Evolutionary conservation across 129 eudicot genomes (phyloP), one percentile per base, ranked within the genome.

Genomic region (Pittosporum tobira): DNA sequence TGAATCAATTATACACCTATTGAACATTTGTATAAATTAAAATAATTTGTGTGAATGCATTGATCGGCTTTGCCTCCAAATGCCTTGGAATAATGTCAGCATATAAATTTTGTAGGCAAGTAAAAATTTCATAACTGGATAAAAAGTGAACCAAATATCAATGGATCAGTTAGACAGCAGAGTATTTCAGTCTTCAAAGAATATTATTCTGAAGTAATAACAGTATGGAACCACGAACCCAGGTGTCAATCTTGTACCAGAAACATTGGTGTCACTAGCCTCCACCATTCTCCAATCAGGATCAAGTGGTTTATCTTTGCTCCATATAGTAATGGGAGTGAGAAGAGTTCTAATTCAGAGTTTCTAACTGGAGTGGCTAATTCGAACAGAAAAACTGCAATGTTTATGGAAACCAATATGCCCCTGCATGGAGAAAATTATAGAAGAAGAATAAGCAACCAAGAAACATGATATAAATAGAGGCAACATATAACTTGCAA

Each of bases 231-330:
- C 65, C 72, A 88, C 94, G 87, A 87, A 88, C 94, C 94, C 67
- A 88, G 50, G 64, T 44, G 14, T 78, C 75, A 74, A 81, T 84
- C 88, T 74, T 84, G 96, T 88, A 88, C 96, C 96, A 88, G 96
- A 88, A 88, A 88, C 85, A 88, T 88, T 30, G 96, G 95, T 48
- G 96, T 88, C 66, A 88, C 63, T 18, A 88, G 88, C 72, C 96
- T 82, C 96, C 96, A 88, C 94, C 94, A 88, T 75, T 88, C 96
- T 67, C 96, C 96, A 48, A 59, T 47, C 50, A 84, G 47, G 56
- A 88, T 88, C 67, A 84, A 70, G 59, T 84, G 77, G 70, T 88
- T 88, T 49, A 88, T 78, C 81, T 88, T 88, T 44, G 96, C 96
- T 57, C 96, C 96, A 68, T 84, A 88, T 16, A 81, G 70, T 78